Evolutionary conservation across 2,329 filamentous ascomycete species (phyloP).

Genomic region (Trichoderma sp.): DNA sequence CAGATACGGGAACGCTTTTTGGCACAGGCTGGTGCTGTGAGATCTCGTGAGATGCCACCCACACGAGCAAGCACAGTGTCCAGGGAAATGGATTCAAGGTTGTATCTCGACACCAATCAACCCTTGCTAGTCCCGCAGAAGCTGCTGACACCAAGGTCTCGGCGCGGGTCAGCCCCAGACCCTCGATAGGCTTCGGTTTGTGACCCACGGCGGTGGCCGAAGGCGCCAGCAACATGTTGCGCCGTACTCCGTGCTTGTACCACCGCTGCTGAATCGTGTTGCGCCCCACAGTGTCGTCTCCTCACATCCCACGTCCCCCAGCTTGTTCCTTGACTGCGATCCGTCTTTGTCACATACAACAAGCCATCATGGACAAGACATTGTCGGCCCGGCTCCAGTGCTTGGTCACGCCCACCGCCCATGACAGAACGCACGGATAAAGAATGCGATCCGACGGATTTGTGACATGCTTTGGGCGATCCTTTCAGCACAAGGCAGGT

Average conservation of each 20-base stretch:
- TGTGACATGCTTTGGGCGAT: neutral
- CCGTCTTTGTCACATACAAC: neutral
- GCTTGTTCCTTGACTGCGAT: constrained; percentile 5
- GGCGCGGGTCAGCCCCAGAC: constrained; percentile 22
- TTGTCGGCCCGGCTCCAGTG: constrained; percentile 18
- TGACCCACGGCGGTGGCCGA: constrained; percentile 22
- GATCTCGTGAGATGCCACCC: constrained; percentile 18
- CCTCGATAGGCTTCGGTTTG: constrained; percentile 15
- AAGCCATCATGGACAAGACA: constrained; percentile 6
- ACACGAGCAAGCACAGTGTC: constrained; percentile 15
- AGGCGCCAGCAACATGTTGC: constrained; percentile 21
- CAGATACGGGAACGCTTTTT: neutral
- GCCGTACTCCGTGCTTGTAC: constrained; percentile 12
- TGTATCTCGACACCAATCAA: constrained; percentile 6
- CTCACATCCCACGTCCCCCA: constrained; percentile 3
- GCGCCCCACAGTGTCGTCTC: constrained; percentile 20
- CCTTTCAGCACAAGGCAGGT: neutral
- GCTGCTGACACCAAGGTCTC: constrained; percentile 20
- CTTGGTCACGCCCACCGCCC: constrained; percentile 10
- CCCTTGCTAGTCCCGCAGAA: constrained; percentile 21
- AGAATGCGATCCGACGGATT: constrained; percentile 13
- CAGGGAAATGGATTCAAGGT: constrained; percentile 15
- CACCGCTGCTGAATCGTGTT: constrained; percentile 19
- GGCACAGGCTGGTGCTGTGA: neutral
- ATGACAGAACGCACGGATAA: neutral